Percentiles rank a stretch among this genome's conserved stretches.
Conservation (phyloP, 2,329 filamentous ascomycete species). For the Trichophyton schoenleinii region DNA sequence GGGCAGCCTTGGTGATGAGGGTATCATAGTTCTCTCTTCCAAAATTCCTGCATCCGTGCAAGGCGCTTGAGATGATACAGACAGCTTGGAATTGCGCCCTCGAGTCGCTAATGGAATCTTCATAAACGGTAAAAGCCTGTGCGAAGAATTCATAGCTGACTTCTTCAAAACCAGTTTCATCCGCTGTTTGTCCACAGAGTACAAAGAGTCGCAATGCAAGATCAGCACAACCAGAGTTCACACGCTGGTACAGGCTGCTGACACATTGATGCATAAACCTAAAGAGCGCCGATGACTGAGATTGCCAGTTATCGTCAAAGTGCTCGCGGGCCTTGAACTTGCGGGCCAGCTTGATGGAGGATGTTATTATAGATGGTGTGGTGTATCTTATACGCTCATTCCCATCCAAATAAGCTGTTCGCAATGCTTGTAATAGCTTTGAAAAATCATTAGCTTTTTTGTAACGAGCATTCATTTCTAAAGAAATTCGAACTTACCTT, state of each 20-base stretch:
- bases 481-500: conserved; percentile 37
- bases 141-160: conserved; percentile 97
- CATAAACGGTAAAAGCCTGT: conserved; percentile 95
- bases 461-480: background rate
- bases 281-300: conserved; percentile 68
- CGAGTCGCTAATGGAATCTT: conserved; percentile 89
- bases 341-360: conserved; percentile 76
- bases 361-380: conserved; percentile 80
- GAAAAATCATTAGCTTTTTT: conserved; percentile 15
- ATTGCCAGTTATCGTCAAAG: conserved; percentile 61
- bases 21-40: conserved; percentile 98
- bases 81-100: conserved; percentile 97
- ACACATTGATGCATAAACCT: conserved; percentile 90
- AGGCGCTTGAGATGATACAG: conserved; percentile 76
- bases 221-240: conserved; percentile 71
- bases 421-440: conserved; percentile 68
- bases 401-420: conserved; percentile 78
- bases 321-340: conserved; percentile 86
- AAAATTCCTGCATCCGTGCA: conserved; percentile 83
- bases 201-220: conserved; percentile 81
- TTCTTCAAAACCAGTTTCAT: conserved; percentile 84
- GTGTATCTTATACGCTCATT: conserved; percentile 95
- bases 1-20: conserved; percentile 89
- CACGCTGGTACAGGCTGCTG: conserved; percentile 74
- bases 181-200: conserved; percentile 81